A percentile compares a stretch with the other conserved stretches of the same genome.
Evolutionary conservation across 1,284 basidiomycete genomes (phyloP).

Genomic region (Lentinula novae-zelandiae): DNA sequence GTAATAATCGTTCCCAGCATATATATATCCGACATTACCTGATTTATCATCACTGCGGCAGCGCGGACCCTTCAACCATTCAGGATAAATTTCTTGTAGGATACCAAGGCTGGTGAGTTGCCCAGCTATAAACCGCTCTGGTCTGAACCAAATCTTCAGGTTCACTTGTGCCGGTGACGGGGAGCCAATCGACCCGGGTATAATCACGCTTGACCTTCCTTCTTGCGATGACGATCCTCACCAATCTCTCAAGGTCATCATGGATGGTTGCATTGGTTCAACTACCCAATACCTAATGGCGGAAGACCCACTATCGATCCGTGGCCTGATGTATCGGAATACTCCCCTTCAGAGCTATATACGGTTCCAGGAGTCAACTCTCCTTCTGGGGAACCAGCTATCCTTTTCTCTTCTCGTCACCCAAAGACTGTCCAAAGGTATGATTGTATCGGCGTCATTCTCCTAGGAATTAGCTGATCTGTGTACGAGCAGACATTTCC

Average conservation of each 20-base stretch:
- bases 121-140: not conserved
- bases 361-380: slow-evolving; percentile 61
- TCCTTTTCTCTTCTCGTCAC: slow-evolving; percentile 73
- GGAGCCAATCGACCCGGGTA: slow-evolving; percentile 56
- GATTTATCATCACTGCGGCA: slow-evolving; percentile 17
- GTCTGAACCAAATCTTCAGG: slow-evolving; percentile 33
- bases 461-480: not conserved
- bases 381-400: slow-evolving; percentile 50
- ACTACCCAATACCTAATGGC: slow-evolving; percentile 57
- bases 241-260: slow-evolving; percentile 47
- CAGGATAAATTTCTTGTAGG: slow-evolving; percentile 79
- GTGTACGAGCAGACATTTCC: slow-evolving; percentile 52
- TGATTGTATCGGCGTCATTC: not conserved
- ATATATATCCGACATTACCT: not conserved
- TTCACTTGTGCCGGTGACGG: slow-evolving; percentile 71
- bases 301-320: slow-evolving; percentile 67
- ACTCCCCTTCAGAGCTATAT: slow-evolving; percentile 66
- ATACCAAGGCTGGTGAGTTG: slow-evolving; percentile 75
- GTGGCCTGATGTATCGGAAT: slow-evolving; percentile 72
- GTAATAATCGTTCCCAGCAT: not conserved
- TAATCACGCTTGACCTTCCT: not conserved
- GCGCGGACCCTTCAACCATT: slow-evolving; percentile 47
- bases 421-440: slow-evolving; percentile 63
- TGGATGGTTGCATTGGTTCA: slow-evolving; percentile 82
- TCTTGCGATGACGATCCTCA: not conserved